Evolutionary conservation across 345 rosid genomes (phyloP).

Genomic region (Raphanus sativus): DNA sequence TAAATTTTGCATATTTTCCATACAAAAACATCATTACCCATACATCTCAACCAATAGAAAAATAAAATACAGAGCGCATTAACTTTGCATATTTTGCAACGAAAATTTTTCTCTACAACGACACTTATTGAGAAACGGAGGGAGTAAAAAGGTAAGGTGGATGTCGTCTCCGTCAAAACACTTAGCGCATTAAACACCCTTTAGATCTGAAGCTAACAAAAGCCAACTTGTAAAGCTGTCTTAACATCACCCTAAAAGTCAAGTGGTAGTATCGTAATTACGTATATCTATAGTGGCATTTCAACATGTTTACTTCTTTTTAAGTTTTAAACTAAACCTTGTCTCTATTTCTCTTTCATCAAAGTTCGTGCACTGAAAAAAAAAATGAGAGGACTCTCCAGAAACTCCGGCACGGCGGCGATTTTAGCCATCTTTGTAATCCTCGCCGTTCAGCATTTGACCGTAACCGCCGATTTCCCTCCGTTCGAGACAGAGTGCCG

Average conservation of each 20-base stretch:
- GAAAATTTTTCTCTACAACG: too few relatives aligned
- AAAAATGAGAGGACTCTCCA: slow-evolving; percentile 30
- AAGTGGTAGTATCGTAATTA: slow-evolving; percentile 41
- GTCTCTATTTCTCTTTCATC: slow-evolving; percentile 13
- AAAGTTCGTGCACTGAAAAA: slow-evolving; percentile 9
- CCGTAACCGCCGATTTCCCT: slow-evolving; percentile 31
- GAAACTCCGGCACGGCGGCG: slow-evolving; percentile 28
- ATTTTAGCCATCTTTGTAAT: slow-evolving; percentile 40
- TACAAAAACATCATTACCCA: too few relatives aligned
- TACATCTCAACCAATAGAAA: too few relatives aligned
- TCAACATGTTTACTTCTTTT: not conserved
- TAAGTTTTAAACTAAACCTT: slow-evolving; percentile 17
- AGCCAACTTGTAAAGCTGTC: slow-evolving; percentile 29
- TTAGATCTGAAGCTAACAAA: slow-evolving; percentile 33
- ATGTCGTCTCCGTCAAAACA: slow-evolving; percentile 31
- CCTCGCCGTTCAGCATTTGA: slow-evolving; percentile 46
- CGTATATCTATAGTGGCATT: slow-evolving; percentile 27
- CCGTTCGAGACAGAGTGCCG: slow-evolving; percentile 53
- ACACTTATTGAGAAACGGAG: too few relatives aligned
- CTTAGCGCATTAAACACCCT: slow-evolving; percentile 29
- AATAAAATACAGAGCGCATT: too few relatives aligned
- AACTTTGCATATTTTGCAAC: too few relatives aligned
- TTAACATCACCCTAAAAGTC: slow-evolving; percentile 22
- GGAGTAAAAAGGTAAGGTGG: not conserved
- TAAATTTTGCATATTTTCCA: too few relatives aligned